These are phyloP conservation scores for Pseudocercospora vitis DNA, from an alignment of 2,329 filamentous ascomycete genomes.

Conservation along the genomic window DNA sequence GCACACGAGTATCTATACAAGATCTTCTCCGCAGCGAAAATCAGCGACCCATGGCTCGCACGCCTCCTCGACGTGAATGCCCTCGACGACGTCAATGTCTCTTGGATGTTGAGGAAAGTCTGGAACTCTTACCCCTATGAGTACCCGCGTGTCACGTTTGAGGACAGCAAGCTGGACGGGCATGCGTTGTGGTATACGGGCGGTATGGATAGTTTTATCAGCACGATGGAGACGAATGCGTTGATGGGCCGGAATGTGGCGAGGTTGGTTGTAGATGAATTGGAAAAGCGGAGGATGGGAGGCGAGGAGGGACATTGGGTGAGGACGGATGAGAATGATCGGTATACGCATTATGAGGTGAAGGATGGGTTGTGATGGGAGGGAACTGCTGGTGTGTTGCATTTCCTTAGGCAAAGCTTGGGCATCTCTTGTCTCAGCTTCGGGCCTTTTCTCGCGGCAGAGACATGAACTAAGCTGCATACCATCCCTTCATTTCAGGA, in stretches of 20 bases:
- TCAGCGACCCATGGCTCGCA: slow-evolving; percentile 50
- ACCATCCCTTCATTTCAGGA: no score
- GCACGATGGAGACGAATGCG: slow-evolving; percentile 94
- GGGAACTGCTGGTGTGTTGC: no score
- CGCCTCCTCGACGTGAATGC: slow-evolving; percentile 46
- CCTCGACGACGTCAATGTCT: slow-evolving; percentile 48
- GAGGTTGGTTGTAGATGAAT: slow-evolving; percentile 61
- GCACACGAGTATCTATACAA: slow-evolving; percentile 62
- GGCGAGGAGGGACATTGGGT: slow-evolving; percentile 2
- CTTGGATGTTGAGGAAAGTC: slow-evolving; percentile 73
- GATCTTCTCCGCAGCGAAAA: slow-evolving; percentile 59
- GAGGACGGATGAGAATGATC: slow-evolving; percentile 7
- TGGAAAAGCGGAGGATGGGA: background rate
- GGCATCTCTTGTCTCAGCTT: no score
- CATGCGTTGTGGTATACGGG: slow-evolving; percentile 66
- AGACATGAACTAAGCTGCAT: no score
- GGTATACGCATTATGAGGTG: no score
- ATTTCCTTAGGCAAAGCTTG: no score
- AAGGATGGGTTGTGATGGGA: no score
- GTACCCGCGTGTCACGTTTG: slow-evolving; percentile 82
- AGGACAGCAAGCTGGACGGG: slow-evolving; percentile 70
- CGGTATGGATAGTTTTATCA: slow-evolving; percentile 88
- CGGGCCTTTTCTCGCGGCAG: no score
- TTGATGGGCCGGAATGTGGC: slow-evolving; percentile 88
- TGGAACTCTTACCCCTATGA: slow-evolving; percentile 87